Percentiles rank a stretch among this genome's conserved stretches.
Evolutionary conservation across 176 grass and related monocot species (phyloP).

Genomic region (Metroxylon sagu): DNA sequence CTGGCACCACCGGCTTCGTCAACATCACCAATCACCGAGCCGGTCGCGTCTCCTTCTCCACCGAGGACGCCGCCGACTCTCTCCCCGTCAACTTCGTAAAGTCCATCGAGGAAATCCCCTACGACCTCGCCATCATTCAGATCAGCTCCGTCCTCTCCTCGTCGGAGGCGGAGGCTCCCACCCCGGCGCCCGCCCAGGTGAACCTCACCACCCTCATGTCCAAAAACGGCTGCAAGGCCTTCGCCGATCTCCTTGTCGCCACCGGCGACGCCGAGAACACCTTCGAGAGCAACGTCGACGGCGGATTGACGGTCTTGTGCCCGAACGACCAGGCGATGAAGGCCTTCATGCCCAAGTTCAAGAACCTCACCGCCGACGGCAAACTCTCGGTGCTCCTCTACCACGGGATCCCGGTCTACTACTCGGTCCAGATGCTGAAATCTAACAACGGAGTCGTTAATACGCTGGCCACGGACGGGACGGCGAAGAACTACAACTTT

Average conservation of each 20-base stretch:
- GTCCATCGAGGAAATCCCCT: too few species aligned
- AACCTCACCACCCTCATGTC: slow-evolving; percentile 65
- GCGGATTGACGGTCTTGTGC: slow-evolving; percentile 51
- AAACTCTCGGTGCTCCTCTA: slow-evolving; percentile 65
- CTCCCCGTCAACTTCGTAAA: too few species aligned
- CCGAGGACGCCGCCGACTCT: neutral
- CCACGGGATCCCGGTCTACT: slow-evolving; percentile 72
- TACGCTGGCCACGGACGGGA: slow-evolving; percentile 75
- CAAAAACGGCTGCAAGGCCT: slow-evolving; percentile 65
- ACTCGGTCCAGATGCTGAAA: slow-evolving; percentile 42
- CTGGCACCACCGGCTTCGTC: slow-evolving; percentile 22
- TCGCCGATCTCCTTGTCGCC: slow-evolving; percentile 45
- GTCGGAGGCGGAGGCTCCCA: neutral
- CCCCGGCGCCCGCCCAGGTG: slow-evolving; percentile 28
- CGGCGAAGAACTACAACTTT: slow-evolving; percentile 58
- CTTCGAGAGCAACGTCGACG: slow-evolving; percentile 44
- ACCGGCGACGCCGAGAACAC: slow-evolving; percentile 31
- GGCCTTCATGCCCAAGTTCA: slow-evolving; percentile 51
- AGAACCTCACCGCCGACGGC: slow-evolving; percentile 54
- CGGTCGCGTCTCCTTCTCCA: too few species aligned
- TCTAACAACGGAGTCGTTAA: slow-evolving; percentile 82
- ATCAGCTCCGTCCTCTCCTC: slow-evolving; percentile 4
- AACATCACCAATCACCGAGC: slow-evolving; percentile 6
- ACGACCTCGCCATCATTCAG: too few species aligned
- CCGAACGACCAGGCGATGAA: slow-evolving; percentile 50